Base-by-base conservation (phyloP, 2,329 filamentous ascomycete genomes). In the Fusarium paranaense region DNA sequence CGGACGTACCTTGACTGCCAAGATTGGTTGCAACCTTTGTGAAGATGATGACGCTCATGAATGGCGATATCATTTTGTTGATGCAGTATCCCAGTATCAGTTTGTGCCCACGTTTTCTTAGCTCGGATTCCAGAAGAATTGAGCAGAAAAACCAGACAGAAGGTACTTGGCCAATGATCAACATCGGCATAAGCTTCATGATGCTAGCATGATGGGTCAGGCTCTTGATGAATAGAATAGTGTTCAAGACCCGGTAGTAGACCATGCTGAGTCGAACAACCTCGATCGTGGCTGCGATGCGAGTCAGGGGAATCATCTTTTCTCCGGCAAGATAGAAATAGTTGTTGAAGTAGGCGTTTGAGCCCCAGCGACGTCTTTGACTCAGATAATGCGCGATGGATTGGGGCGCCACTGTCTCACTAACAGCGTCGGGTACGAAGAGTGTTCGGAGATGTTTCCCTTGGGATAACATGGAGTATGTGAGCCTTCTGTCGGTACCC, bases 301-400 rank as follows among this genome's bases (percentile, higher is more conserved):
- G 79, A 4, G 81, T 82, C 20, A 82, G 66, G 20, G 74, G 86
- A 64, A 84, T 88, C 80, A 82, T 82, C 32, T 80, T 79, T 45
- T 80, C 76, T 16, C 81, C 81, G 6, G 70, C 73, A 1, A 79
- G 69, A 37, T 82, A 82, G 40, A 81, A 82, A 54, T 80, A 82
- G 47, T 82, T 82, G 77, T 82, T 82, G 67, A 81, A 82, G 64
- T 82, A 82, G 6, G 81, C 81, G 16, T 82, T 82, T 3, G 78
- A 81, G 4, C 81, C 81, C 81, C 81, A 82, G 9, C 81, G 73
- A 6, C 81, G 78, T 2, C 81, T 72, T 67, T 82, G 81, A 52
- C 75, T 79, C 30, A 82, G 77, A 42, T 82, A 82, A 67, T 82
- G 80, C 32, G 76, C 72, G n/a, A 82, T 60, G 1, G 77, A 80